Base-by-base conservation (phyloP, 441 rosid genomes). In the Omphalea diandra region DNA sequence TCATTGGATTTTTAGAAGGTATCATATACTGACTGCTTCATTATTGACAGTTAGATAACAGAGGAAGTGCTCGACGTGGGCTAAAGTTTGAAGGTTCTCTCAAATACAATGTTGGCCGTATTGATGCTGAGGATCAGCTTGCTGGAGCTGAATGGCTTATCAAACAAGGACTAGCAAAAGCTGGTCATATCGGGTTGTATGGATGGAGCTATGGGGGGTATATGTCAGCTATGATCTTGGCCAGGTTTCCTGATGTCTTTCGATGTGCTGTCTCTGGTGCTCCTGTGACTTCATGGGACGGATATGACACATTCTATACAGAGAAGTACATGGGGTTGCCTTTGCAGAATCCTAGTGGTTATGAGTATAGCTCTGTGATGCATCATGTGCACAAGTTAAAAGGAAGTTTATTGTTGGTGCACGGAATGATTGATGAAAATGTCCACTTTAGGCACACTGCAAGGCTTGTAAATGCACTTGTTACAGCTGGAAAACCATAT, bases 121-220 rank as follows among this genome's bases (percentile, higher is more conserved):
- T 86, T 9, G 98, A 94, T 41, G 84, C 87, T 0, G 94, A 88
- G 41, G 99, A 94, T 82, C 99, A 94, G 79, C 84, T 84, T 47
- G 59, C 91, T 0, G 96, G 99, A 32, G 96, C 80, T 18, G 88
- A 85, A 67, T 94, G 97, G 97, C 92, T 92, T 49, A 89, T 86
- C 43, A 86, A 84, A 59, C 82, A 85, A 81, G 98, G 98, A 62
- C 79, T 92, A 24, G 86, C 99, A 60, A 72, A 85, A 78, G 77
- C 71, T 0, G 90, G 87, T 50, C 87, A 89, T 72, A 87, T 94
- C 7, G 98, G 99, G 29, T 58, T 92, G 58, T 92, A 86, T 3
- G 98, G 98, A 18, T 93, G 98, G 98, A 93, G 98, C 81, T 93
- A 90, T 31, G 98, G 97, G 27, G 97, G 98, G 15, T 90, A 90